Evolutionary conservation across 768 basidiomycete species (phyloP), one percentile per base, ranked within the genome.

Genomic region (Botryobasidium botryosum): DNA sequence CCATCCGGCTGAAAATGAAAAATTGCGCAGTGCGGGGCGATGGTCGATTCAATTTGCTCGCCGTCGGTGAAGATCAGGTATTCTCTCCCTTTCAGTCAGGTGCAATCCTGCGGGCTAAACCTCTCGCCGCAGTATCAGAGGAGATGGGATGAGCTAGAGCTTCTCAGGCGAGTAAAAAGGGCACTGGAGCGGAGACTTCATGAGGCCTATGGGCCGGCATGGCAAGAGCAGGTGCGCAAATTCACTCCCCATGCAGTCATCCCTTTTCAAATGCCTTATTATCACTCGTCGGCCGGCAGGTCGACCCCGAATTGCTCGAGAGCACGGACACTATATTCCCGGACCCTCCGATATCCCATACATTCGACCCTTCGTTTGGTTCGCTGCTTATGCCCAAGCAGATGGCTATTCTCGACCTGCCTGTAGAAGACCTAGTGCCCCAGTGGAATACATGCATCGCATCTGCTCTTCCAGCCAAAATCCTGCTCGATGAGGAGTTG

Each of bases 21-120:
- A n/a, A n/a, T n/a, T n/a, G n/a, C n/a, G n/a, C n/a, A n/a, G n/a
- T n/a, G n/a, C 68, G 69, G 49, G 56, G 51, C 37, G 67, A 74
- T 46, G 75, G 76, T 44, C 65, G 69, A 8, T 76, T 75, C 57
- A 75, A 68, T 53, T 61, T 79, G 29, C 67, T 79, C 15, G 76
- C 76, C 2, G 61, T 79, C 49, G 72, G 74, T 31, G 68, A 72
- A 46, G 71, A 69, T n/a, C n/a, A n/a, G n/a, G n/a, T n/a, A n/a
- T n/a, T n/a, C n/a, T n/a, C n/a, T n/a, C n/a, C n/a, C n/a, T n/a
- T n/a, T n/a, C n/a, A n/a, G n/a, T n/a, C n/a, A n/a, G n/a, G n/a
- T n/a, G n/a, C n/a, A n/a, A n/a, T n/a, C n/a, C n/a, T n/a, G n/a
- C n/a, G n/a, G n/a, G n/a, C n/a, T n/a, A n/a, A n/a, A n/a, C n/a